A percentile compares a stretch with the other conserved stretches of the same genome.
Evolutionary conservation across 139 green algal genomes (phyloP).

Genomic region (Chlorella sp.): DNA sequence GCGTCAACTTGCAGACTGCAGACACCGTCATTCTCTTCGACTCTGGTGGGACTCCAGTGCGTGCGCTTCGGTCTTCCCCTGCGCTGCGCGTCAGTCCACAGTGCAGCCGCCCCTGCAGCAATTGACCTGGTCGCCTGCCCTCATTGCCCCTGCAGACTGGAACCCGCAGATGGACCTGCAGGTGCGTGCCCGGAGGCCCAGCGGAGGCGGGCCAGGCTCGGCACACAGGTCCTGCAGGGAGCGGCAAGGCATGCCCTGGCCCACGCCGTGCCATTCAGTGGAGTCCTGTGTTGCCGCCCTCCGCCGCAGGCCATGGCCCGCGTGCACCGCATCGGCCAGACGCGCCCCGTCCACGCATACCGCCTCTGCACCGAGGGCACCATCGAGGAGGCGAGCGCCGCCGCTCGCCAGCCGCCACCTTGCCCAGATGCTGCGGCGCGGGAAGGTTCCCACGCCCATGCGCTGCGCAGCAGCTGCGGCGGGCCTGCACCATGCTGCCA

Average conservation of each 20-base stretch:
- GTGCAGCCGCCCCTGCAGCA: background rate
- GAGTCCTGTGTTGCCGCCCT: no score
- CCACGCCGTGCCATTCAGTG: no score
- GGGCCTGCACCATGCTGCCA: no score
- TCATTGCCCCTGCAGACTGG: conserved; percentile 68
- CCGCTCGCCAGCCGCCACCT: no score
- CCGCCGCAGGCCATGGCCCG: conserved; percentile 79
- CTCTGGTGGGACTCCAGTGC: background rate
- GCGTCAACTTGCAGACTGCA: conserved; percentile 92
- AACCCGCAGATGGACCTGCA: conserved; percentile 85
- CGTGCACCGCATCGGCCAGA: conserved; percentile 86
- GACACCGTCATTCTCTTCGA: conserved; percentile 95
- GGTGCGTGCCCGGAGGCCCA: no score
- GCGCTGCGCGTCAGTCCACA: background rate
- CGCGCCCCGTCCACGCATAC: conserved; percentile 82
- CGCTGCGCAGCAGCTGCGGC: no score
- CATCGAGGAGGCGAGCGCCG: conserved; percentile 68
- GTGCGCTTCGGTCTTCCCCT: background rate
- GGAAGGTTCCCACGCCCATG: no score
- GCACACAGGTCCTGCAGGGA: no score
- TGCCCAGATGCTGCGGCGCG: no score
- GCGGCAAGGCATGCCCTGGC: no score
- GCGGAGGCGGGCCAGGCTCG: no score
- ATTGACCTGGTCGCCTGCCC: background rate
- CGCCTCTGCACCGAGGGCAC: conserved; percentile 79